Evolutionary conservation across 441 rosid species (phyloP).

Genomic region (Manihot esculenta): DNA sequence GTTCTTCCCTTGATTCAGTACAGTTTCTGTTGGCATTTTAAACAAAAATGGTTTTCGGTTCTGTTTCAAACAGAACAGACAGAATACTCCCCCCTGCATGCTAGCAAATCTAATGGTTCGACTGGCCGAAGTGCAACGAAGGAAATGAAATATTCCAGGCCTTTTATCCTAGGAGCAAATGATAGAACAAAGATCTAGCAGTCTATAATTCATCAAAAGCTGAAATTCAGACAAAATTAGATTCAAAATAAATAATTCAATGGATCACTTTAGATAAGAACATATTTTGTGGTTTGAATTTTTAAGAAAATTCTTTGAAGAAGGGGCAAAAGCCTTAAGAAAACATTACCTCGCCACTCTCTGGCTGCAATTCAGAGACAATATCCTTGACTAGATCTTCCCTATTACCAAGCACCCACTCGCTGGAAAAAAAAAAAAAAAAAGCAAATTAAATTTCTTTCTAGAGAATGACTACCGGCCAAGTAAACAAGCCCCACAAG

Average conservation of each 20-base stretch:
- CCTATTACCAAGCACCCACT: slow-evolving; percentile 94
- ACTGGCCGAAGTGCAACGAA: too few relatives aligned
- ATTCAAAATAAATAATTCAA: background rate
- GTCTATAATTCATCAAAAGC: background rate
- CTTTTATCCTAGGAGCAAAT: background rate
- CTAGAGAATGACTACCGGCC: background rate
- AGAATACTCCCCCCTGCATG: too few relatives aligned
- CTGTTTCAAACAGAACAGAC: too few relatives aligned
- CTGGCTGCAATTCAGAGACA: slow-evolving; percentile 64
- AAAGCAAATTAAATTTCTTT: too few relatives aligned
- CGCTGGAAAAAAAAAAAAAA: slow-evolving; percentile 47
- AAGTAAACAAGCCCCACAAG: background rate
- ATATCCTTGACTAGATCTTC: slow-evolving; percentile 96
- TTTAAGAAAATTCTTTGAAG: background rate
- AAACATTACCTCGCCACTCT: slow-evolving; percentile 74
- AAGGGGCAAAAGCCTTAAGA: slow-evolving; percentile 10
- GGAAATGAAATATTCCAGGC: background rate
- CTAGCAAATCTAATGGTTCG: too few relatives aligned
- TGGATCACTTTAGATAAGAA: background rate
- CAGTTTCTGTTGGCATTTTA: too few relatives aligned
- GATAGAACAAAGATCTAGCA: background rate
- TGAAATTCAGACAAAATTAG: background rate
- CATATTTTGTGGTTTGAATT: background rate
- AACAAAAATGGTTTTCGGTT: too few relatives aligned
- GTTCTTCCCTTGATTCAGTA: too few relatives aligned